Base-by-base conservation (phyloP, 495 filamentous ascomycete species). In the Xylaria scruposa region DNA sequence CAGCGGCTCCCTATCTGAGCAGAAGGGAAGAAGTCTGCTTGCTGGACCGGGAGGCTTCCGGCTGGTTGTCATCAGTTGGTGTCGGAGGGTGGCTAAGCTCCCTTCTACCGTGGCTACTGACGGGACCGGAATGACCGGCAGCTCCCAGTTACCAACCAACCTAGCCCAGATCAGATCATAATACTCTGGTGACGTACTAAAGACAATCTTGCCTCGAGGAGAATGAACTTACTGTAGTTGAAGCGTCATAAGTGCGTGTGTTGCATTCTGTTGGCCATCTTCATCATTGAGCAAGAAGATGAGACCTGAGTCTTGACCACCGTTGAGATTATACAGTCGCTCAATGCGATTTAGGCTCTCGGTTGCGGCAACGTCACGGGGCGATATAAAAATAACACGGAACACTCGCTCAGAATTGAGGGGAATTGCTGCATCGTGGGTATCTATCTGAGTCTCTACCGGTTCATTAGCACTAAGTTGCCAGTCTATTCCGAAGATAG, bases 361-460 rank as follows among this genome's bases (percentile, higher is more conserved):
- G 13, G 75, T 15, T 3, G 69, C 63, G n/a, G 75, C 73, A 29
- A 88, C 66, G n/a, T 86, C 85, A 6, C 73, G 75, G 1, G 87
- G 73, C 0, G 87, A 85, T 49, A 93, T 76, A 8, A 92, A 80
- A 47, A 92, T 79, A 54, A 89, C 70, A 33, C 80, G 83, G 21
- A 90, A 81, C 17, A 73, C 60, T 59, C 68, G 77, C 68, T 36
- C 70, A 49, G 68, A 38, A 47, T n/a, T 26, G 17, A 86, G 47
- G 19, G 82, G 81, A 38, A 91, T 70, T n/a, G 85, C 82, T 24
- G 90, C 71, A 72, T 91, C 88, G 73, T 90, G 85, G 3, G 83
- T 87, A 42, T 81, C 72, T 19, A 91, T 81, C 5, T 70, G 72
- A 5, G 81, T 73, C 76, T 91, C 88, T 91, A 67, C 2, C 21